Evolutionary conservation across 495 filamentous ascomycete species (phyloP).

Genomic region (Aspergillus sclerotioniger): DNA sequence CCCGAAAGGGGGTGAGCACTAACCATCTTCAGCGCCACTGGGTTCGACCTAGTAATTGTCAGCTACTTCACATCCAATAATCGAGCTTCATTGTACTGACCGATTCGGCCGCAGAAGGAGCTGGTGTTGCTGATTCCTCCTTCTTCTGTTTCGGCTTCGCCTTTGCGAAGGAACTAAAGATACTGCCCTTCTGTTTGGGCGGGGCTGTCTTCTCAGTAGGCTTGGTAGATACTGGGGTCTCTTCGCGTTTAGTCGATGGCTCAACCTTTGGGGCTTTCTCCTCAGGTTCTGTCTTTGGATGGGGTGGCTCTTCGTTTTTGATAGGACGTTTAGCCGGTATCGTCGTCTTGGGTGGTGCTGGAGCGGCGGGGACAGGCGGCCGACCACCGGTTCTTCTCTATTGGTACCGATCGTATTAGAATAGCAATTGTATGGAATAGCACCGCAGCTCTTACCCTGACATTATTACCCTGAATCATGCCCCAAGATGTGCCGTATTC

Average conservation of each 20-base stretch:
- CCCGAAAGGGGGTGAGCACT: conserved; percentile 12
- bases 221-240: conserved; percentile 34
- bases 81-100: conserved; percentile 26
- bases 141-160: conserved; percentile 64
- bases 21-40: conserved; percentile 54
- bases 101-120: conserved; percentile 35
- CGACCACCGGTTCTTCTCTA: conserved; percentile 50
- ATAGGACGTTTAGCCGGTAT: conserved; percentile 37
- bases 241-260: conserved; percentile 21
- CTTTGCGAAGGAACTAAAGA: conserved; percentile 86
- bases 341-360: conserved; percentile 27
- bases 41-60: conserved; percentile 26
- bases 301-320: conserved; percentile 23
- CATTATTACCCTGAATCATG: conserved; percentile 63
- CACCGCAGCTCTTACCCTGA: conserved; percentile 44
- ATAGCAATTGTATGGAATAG: not conserved
- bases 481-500: conserved; percentile 61
- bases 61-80: not conserved
- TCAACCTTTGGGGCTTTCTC: conserved; percentile 24
- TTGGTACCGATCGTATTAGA: conserved; percentile 16
- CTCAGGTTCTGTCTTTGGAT: conserved; percentile 20
- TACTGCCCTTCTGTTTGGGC: conserved; percentile 61
- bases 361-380: conserved; percentile 28
- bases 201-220: conserved; percentile 36
- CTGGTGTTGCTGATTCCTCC: conserved; percentile 44